phyloP scores from a whole-genome alignment of 148 eudicot genomes.

The Fallopia convolvulus region DNA sequence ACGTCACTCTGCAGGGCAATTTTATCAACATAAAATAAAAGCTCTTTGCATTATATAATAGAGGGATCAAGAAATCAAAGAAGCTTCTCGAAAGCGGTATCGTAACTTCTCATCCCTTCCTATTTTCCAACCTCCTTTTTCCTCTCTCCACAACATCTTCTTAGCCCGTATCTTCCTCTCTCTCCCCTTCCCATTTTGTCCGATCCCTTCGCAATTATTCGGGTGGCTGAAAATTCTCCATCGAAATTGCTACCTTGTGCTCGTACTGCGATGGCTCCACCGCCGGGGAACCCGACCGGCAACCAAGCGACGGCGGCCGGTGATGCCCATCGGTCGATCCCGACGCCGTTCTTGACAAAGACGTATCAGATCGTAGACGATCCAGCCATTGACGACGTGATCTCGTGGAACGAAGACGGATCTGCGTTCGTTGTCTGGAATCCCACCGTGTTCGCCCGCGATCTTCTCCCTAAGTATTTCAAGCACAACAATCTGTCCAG shows the following conservation, averaged over 20 bases:
- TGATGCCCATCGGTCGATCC: constrained; percentile 42
- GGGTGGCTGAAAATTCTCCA: not conserved
- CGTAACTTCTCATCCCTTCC: constrained; percentile 42
- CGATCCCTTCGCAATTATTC: not conserved
- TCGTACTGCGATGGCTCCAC: constrained; percentile 26
- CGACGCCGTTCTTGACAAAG: constrained; percentile 84
- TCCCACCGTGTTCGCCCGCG: constrained; percentile 83
- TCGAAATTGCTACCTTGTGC: not conserved
- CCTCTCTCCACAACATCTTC: constrained; percentile 8
- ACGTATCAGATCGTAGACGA: constrained; percentile 85
- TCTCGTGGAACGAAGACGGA: constrained; percentile 96
- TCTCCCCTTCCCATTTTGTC: not conserved
- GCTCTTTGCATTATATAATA: not conserved
- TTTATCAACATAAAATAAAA: not conserved
- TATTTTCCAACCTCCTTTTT: not conserved
- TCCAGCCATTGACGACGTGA: constrained; percentile 54
- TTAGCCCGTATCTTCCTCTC: not conserved
- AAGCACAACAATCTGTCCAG: constrained; percentile 96
- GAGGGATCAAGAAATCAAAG: constrained; percentile 9
- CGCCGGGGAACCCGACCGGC: constrained; percentile 32
- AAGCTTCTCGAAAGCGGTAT: constrained; percentile 46
- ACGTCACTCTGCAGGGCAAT: not conserved
- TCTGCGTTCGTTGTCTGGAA: constrained; percentile 84
- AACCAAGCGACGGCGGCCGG: constrained; percentile 28
- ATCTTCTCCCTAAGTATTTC: constrained; percentile 83